Evolutionary conservation across 2,329 filamentous ascomycete genomes (phyloP).

Genomic region (Sporothrix pseudoabietina): DNA sequence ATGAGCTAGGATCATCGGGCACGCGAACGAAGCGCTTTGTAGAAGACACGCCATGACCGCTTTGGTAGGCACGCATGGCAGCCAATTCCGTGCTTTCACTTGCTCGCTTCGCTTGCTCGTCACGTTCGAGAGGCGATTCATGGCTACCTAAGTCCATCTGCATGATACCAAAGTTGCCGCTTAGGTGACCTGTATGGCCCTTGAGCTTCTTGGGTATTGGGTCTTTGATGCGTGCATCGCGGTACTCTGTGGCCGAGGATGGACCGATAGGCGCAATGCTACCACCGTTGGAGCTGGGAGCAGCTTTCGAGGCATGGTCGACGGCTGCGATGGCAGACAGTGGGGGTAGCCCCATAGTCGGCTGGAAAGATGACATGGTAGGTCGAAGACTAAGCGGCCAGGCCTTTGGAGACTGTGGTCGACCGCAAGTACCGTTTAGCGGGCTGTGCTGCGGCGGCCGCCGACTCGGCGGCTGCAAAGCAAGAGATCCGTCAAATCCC

Average conservation of each 20-base stretch:
- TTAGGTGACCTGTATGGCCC: slow-evolving; percentile 57
- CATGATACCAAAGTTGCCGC: slow-evolving; percentile 65
- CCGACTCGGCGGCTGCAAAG: slow-evolving; percentile 32
- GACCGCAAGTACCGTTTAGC: neutral
- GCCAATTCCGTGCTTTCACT: slow-evolving; percentile 64
- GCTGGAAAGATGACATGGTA: slow-evolving; percentile 32
- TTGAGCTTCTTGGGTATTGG: slow-evolving; percentile 65
- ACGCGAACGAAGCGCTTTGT: slow-evolving; percentile 46
- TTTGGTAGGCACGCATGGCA: slow-evolving; percentile 57
- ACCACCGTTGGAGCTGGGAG: neutral
- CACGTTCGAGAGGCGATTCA: slow-evolving; percentile 50
- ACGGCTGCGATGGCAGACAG: slow-evolving; percentile 32
- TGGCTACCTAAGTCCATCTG: slow-evolving; percentile 57
- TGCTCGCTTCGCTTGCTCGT: slow-evolving; percentile 60
- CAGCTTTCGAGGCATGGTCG: slow-evolving; percentile 12
- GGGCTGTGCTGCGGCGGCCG: slow-evolving; percentile 27
- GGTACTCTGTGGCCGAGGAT: slow-evolving; percentile 29
- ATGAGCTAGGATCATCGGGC: slow-evolving; percentile 36
- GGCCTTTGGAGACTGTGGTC: too few relatives aligned
- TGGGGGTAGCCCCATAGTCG: slow-evolving; percentile 32
- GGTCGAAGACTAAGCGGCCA: neutral
- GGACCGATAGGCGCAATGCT: neutral
- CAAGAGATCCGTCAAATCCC: slow-evolving; percentile 31
- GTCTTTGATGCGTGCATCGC: slow-evolving; percentile 57
- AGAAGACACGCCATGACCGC: slow-evolving; percentile 56